phyloP scores from a whole-genome alignment of 2,329 filamentous ascomycete species.

The Sporothrix inflata region DNA sequence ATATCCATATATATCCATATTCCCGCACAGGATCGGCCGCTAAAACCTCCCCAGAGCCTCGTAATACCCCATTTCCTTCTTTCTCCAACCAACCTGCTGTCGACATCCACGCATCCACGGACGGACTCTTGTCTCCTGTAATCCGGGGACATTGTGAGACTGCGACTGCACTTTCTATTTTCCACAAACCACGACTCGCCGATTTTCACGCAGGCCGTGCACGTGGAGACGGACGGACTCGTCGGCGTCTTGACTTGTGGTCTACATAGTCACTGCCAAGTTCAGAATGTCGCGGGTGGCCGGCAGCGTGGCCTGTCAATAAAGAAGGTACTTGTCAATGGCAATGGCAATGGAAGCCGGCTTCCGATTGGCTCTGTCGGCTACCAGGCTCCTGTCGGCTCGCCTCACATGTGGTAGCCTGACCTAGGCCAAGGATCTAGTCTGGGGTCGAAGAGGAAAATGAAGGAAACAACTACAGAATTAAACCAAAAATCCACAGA shows the following conservation, averaged over 20 bases:
- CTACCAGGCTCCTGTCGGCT: not conserved
- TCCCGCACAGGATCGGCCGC: not conserved
- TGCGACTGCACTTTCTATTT: not conserved
- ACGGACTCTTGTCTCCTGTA: not conserved
- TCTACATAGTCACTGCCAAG: too few species aligned
- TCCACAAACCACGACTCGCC: conserved; percentile 2
- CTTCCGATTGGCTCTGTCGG: conserved; percentile 3
- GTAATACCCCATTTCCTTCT: not conserved
- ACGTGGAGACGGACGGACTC: too few species aligned
- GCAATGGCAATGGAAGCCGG: not conserved
- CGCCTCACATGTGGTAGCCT: not conserved
- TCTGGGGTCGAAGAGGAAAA: not conserved
- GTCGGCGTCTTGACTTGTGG: too few species aligned
- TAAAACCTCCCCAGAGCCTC: not conserved
- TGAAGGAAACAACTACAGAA: not conserved
- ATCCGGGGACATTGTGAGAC: not conserved
- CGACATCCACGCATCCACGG: conserved; percentile 1
- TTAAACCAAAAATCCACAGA: conserved; percentile 6
- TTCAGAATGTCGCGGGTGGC: too few species aligned
- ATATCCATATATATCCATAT: not conserved
- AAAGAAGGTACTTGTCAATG: not conserved
- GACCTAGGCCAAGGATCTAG: too few species aligned
- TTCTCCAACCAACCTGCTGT: not conserved
- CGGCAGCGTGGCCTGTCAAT: too few species aligned
- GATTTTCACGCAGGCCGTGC: too few species aligned